Percentiles rank a stretch among this genome's conserved stretches.
These are phyloP conservation scores for Blastobotrys robertii DNA, from an alignment of 805 yeast species.

Conservation along the genomic window DNA sequence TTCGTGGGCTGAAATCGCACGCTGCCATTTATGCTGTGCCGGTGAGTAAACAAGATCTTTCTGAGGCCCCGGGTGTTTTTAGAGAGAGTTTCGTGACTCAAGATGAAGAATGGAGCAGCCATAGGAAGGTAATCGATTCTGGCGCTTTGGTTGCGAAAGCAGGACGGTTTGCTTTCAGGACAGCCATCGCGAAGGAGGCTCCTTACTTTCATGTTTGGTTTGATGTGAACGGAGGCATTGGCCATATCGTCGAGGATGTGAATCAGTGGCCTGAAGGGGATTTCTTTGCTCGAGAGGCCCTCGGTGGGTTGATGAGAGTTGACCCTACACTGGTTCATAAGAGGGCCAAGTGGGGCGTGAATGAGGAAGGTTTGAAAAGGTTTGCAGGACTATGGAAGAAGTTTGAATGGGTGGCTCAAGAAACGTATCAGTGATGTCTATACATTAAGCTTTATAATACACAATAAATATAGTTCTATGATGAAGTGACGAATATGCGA, in stretches of 20 bases:
- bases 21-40: constrained; percentile 38
- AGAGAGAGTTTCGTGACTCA: constrained; percentile 32
- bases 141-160: constrained; percentile 16
- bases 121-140: constrained; percentile 34
- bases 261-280: constrained; percentile 38
- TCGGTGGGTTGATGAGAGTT: constrained; percentile 36
- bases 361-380: neutral
- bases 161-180: constrained; percentile 21
- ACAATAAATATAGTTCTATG: neutral
- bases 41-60: constrained; percentile 27
- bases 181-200: constrained; percentile 36
- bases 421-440: too few species aligned
- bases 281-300: constrained; percentile 34
- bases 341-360: constrained; percentile 24
- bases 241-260: constrained; percentile 39
- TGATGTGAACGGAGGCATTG: constrained; percentile 37
- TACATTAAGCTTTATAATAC: too few species aligned
- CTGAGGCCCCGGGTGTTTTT: constrained; percentile 33
- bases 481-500: neutral
- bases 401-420: neutral
- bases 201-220: constrained; percentile 46
- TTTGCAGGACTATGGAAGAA: neutral
- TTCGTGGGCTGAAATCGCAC: constrained; percentile 25
- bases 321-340: constrained; percentile 30
- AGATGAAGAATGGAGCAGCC: constrained; percentile 33